Evolutionary conservation across 306 rosid genomes (phyloP).

Genomic region (Delonix regia): DNA sequence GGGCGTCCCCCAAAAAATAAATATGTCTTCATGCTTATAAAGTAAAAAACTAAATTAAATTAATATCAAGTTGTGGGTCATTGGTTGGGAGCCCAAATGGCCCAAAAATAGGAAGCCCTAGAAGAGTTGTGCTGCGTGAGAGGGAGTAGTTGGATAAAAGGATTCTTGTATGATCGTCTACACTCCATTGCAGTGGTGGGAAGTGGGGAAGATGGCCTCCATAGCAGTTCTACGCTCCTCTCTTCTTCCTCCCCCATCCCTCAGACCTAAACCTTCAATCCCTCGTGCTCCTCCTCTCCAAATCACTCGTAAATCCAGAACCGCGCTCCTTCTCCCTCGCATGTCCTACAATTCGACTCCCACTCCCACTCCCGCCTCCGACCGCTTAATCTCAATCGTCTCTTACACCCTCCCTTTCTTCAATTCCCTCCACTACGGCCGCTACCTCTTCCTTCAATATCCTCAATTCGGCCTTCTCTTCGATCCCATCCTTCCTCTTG

Average conservation of each 20-base stretch:
- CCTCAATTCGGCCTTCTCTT: constrained; percentile 64
- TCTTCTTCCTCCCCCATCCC: neutral
- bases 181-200: too few relatives aligned
- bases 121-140: too few relatives aligned
- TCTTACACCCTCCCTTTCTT: constrained; percentile 87
- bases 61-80: too few relatives aligned
- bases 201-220: constrained; percentile 42
- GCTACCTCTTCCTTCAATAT: constrained; percentile 61
- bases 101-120: too few relatives aligned
- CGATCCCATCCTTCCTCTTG: constrained; percentile 75
- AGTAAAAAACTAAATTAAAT: too few relatives aligned
- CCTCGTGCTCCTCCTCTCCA: neutral
- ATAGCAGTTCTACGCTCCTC: constrained; percentile 42
- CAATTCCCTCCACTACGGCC: constrained; percentile 90
- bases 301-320: constrained; percentile 10
- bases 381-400: constrained; percentile 77
- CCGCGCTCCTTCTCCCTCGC: constrained; percentile 39
- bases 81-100: too few relatives aligned
- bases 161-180: too few relatives aligned
- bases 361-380: constrained; percentile 53
- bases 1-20: too few relatives aligned
- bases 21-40: too few relatives aligned
- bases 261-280: neutral
- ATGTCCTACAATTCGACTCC: constrained; percentile 50
- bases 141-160: too few relatives aligned